Conservation (phyloP, 495 filamentous ascomycete genomes). For the Sphaerosporella brunnea region DNA sequence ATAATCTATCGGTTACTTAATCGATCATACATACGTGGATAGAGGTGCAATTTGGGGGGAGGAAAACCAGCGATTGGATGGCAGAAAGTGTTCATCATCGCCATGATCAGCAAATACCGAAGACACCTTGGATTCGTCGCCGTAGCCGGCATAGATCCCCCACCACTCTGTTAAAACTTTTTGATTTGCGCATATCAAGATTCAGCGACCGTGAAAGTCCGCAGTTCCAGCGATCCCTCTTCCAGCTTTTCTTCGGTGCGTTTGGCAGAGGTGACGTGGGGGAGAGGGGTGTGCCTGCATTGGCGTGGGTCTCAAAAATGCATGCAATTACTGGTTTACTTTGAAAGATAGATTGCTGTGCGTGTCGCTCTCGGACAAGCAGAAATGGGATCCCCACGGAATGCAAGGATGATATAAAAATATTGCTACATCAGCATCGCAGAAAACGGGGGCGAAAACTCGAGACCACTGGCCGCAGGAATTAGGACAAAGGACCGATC, state of each 20-base stretch:
- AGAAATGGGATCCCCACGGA: conserved; percentile 6
- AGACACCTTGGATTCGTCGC: not conserved
- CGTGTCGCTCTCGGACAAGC: conserved; percentile 7
- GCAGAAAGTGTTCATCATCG: not conserved
- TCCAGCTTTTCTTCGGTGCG: conserved; percentile 2
- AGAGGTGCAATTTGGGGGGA: not conserved
- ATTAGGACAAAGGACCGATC: no score
- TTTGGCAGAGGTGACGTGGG: conserved; percentile 6
- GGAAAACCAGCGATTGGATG: not conserved
- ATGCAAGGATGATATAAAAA: conserved; percentile 3
- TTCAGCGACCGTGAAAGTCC: conserved; percentile 2
- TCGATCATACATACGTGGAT: conserved; percentile 5
- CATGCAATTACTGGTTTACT: not conserved
- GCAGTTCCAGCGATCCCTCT: not conserved
- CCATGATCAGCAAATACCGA: not conserved
- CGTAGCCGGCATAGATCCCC: not conserved
- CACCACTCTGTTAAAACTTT: no score
- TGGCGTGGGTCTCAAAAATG: not conserved
- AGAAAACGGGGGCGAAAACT: not conserved
- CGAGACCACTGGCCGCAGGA: not conserved
- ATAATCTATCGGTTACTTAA: conserved; percentile 1
- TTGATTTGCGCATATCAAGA: conserved; percentile 1
- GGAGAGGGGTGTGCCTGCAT: conserved; percentile 4
- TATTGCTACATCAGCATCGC: not conserved
- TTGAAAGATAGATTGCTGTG: conserved; percentile 5